Evolutionary conservation across 352 stramenopile genomes (phyloP).

Genomic region (Pythium sukuiense): DNA sequence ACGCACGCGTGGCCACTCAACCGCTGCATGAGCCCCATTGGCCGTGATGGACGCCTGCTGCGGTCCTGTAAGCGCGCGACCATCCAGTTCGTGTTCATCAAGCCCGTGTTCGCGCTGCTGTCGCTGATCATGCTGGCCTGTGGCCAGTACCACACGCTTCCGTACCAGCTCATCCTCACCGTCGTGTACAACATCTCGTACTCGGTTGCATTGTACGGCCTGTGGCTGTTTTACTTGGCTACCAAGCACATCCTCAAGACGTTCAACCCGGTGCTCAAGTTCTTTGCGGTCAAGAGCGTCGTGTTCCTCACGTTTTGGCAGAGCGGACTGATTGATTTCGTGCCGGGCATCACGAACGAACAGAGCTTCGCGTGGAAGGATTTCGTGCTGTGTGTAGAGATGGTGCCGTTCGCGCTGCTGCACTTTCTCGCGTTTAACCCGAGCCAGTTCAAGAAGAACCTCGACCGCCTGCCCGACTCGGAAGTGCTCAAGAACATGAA

Average conservation of each 20-base stretch:
- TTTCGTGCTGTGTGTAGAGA: conserved; percentile 89
- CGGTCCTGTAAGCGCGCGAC: conserved; percentile 89
- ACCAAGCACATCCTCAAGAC: conserved; percentile 84
- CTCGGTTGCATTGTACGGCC: conserved; percentile 85
- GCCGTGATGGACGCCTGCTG: conserved; percentile 78
- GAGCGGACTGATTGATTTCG: conserved; percentile 79
- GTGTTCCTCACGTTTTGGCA: conserved; percentile 95
- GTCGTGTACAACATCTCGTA: conserved; percentile 93
- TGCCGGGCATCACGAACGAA: conserved; percentile 83
- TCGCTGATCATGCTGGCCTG: conserved; percentile 81
- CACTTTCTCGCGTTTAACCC: conserved; percentile 81
- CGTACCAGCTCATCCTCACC: conserved; percentile 79
- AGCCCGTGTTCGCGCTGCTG: conserved; percentile 86
- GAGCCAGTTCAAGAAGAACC: conserved; percentile 80
- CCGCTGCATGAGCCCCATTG: conserved; percentile 74
- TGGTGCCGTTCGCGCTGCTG: conserved; percentile 82
- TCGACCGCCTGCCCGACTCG: conserved; percentile 68
- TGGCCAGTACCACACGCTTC: conserved; percentile 71
- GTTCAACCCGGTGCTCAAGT: conserved; percentile 91
- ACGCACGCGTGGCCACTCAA: conserved; percentile 79
- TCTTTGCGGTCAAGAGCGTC: conserved; percentile 91
- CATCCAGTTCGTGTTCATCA: conserved; percentile 92
- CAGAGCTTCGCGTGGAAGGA: conserved; percentile 90
- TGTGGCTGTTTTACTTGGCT: conserved; percentile 91
- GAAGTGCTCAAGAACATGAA: conserved; percentile 90